Evolutionary conservation across 169 alveolate species (phyloP).

Genomic region (Eimeria brunetti): DNA sequence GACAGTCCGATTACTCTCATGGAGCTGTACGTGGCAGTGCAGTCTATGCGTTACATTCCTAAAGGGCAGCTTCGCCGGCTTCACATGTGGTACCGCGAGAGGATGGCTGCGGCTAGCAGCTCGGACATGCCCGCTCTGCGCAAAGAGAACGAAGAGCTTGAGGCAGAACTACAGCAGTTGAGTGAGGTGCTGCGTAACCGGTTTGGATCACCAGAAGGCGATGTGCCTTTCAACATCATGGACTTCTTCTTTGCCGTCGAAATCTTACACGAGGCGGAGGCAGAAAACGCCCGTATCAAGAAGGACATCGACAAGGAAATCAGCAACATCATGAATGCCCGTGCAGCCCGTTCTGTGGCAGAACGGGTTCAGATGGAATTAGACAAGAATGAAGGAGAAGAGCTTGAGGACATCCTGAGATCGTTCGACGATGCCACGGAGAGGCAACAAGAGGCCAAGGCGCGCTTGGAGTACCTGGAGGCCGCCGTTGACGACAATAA

Average conservation of each 20-base stretch:
- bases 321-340: slow-evolving; percentile 36
- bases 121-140: slow-evolving; percentile 74
- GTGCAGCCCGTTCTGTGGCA: slow-evolving; percentile 78
- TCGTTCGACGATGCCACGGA: slow-evolving; percentile 44
- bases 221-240: slow-evolving; percentile 28
- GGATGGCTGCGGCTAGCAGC: slow-evolving; percentile 72
- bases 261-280: slow-evolving; percentile 71
- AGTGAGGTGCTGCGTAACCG: slow-evolving; percentile 71
- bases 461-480: slow-evolving; percentile 35
- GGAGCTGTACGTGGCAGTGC: slow-evolving; percentile 83
- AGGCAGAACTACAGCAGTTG: slow-evolving; percentile 74
- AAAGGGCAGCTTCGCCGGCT: slow-evolving; percentile 77
- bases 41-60: slow-evolving; percentile 80
- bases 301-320: slow-evolving; percentile 59
- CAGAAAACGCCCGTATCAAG: slow-evolving; percentile 61
- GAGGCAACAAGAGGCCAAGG: slow-evolving; percentile 22
- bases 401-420: slow-evolving; percentile 12
- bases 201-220: slow-evolving; percentile 36
- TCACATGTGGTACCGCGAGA: slow-evolving; percentile 78
- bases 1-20: slow-evolving; percentile 81
- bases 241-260: slow-evolving; percentile 80
- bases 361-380: slow-evolving; percentile 66
- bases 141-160: slow-evolving; percentile 78
- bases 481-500: slow-evolving; percentile 18
- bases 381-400: slow-evolving; percentile 34